Base-by-base conservation (phyloP, 805 yeast species). In the Wickerhamomyces canadensis region DNA sequence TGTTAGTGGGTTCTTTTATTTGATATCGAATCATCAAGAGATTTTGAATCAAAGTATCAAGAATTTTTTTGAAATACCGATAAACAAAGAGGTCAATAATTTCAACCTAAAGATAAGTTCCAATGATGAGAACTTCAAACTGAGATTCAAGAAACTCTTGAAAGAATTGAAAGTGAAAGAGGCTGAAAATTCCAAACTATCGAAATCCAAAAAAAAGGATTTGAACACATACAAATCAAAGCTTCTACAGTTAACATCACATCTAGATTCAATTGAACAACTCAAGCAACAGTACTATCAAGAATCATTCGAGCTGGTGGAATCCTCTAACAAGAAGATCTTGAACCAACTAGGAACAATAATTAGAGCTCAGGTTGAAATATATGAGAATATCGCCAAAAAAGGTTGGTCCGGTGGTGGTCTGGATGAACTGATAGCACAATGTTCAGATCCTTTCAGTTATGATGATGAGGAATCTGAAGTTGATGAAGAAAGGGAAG, bases 341-440 rank as follows among this genome's bases (percentile, higher is more conserved):
- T 65, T 83, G 32, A 57, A 61, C 15, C 67, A 70, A 36, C 69
- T 85, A 2, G 81, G 86, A 1, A 69, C 82, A 1, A 65, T 83
- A 5, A 79, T 85, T 2, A 64, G 86, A 34, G 89, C 93, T 3
- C 91, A 87, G 54, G 76, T 87, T 14, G 93, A 85, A 49, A 76
- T 86, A 15, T 78, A 76, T 48, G 95, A 84, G 51, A 80, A 83
- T 19, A 76, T 87, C 17, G 94, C 95, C 0, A 68, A 77, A 39
- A 87, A 87, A 53, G 93, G 94, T 5, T 80, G 88, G 85, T 72
- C 82, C 4, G 95, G 94, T 12, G 93, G 91, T 19, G 95, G 95
- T 0, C 61, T 87, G 24, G 95, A 86, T 52, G 79, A 73, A 19
- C 61, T 84, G 36, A 62, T 84, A 18, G 65, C 76, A 2, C 65